Evolutionary conservation across 78 protist species (phyloP), one percentile per base, ranked within the genome.

Genomic region (Dictyostelium intermedium): DNA sequence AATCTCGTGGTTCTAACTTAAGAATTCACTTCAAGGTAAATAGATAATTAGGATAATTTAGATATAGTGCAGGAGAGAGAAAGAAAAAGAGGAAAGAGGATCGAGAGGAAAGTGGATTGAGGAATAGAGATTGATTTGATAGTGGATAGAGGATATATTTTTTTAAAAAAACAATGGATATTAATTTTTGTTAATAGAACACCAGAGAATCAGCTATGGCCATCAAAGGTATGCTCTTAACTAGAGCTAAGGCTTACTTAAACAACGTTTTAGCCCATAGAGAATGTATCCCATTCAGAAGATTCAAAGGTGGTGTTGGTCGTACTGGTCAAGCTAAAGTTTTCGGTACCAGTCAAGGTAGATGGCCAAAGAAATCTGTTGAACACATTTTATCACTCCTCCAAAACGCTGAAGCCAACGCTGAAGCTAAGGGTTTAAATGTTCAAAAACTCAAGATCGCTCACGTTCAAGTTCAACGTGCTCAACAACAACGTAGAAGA

Each of bases 301-400:
- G 99, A 84, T 98, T 95, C 98, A 92, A 81, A 61, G 95, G 97
- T 69, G 98, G 97, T 81, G 95, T 95, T 32, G 99, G 99, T 77
- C 97, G 98, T 84, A 84, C 96, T 45, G 97, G 97, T 23, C 99
- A 99, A 96, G 94, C 96, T 72, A 98, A 97, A 95, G 93, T 41
- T 41, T 83, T 80, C 66, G 93, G 82, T 43, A 53, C 77, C 47
- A 25, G 92, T 32, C 96, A 87, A 91, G 99, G 99, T 85, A 96
- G 99, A 81, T 99, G 99, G 99, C 99, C 99, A 83, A 76, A 32
- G 69, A 99, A 99, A 97, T 92, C 98, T 16, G 93, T 91, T 85
- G 93, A 96, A 91, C 86, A 83, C 79, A 41, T 99, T 32, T 74
- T 96, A 35, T 66, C 82, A 70, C 92, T 99, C 16, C 96, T 99